phyloP scores from a whole-genome alignment of 2,329 filamentous ascomycete species.

The Nannizziopsis barbatae region DNA sequence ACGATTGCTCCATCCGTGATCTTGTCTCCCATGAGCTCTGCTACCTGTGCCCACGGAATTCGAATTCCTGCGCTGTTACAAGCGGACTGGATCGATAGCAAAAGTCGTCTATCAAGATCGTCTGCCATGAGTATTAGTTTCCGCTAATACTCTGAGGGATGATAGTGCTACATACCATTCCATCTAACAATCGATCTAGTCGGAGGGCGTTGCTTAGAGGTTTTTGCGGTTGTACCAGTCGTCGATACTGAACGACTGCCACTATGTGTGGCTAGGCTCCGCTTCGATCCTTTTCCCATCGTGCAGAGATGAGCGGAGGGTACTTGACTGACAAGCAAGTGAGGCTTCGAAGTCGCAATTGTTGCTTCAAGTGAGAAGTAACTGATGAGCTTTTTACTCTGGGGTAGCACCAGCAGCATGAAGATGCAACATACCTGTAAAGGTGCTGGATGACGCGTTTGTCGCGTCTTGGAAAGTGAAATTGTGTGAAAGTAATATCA shows the following conservation, averaged over 20 bases:
- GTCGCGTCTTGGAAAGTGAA: background rate
- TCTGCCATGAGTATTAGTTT: constrained; percentile 22
- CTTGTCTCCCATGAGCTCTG: constrained; percentile 29
- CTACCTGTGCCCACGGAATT: constrained; percentile 36
- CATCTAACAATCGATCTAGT: constrained; percentile 34
- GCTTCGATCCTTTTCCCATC: constrained; percentile 2
- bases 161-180: constrained; percentile 26
- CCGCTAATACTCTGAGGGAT: background rate
- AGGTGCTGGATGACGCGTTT: background rate
- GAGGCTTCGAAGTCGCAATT: background rate
- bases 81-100: constrained; percentile 33
- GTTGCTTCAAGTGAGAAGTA: background rate
- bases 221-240: constrained; percentile 9
- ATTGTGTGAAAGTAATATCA: background rate
- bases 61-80: constrained; percentile 30
- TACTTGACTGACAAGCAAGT: background rate
- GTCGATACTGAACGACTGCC: background rate
- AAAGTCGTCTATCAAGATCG: constrained; percentile 34
- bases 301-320: background rate
- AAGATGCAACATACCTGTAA: background rate
- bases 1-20: constrained; percentile 36
- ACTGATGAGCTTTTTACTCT: background rate
- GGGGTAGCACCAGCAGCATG: background rate
- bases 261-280: background rate
- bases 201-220: constrained; percentile 19